These are phyloP conservation scores for Piromyces finnis DNA, from an alignment of 192 early-diverging fungal genomes.

Conservation along the genomic window DNA sequence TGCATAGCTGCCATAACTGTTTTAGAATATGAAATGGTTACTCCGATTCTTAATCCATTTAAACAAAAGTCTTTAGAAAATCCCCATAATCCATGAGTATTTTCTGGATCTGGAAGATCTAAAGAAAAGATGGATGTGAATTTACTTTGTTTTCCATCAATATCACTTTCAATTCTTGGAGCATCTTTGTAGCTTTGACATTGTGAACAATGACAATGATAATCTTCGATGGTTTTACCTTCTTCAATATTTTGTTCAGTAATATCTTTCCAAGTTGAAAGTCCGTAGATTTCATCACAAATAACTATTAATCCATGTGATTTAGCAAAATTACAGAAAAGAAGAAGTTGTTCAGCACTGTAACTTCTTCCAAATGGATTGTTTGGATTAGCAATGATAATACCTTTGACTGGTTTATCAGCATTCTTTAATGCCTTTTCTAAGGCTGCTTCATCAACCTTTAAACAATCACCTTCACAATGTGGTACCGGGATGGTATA, in stretches of 20 bases:
- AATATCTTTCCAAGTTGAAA: constrained; percentile 26
- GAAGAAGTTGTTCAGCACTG: constrained; percentile 27
- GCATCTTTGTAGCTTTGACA: neutral
- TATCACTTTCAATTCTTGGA: neutral
- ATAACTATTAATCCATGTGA: constrained; percentile 40
- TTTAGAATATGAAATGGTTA: neutral
- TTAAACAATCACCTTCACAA: constrained; percentile 15
- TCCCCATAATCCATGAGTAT: constrained; percentile 54
- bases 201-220: neutral
- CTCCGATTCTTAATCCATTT: neutral
- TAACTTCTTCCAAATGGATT: constrained; percentile 45
- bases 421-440: constrained; percentile 27
- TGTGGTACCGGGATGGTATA: constrained; percentile 24
- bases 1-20: neutral
- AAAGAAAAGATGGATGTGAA: constrained; percentile 49
- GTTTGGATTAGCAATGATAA: constrained; percentile 57
- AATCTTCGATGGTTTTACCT: neutral
- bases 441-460: constrained; percentile 12
- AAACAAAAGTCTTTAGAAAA: constrained; percentile 73
- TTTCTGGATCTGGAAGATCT: constrained; percentile 33
- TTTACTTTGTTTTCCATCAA: constrained; percentile 5
- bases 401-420: constrained; percentile 14
- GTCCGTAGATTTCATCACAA: constrained; percentile 68
- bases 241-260: neutral
- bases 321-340: constrained; percentile 44